Conservation (phyloP, 2,329 filamentous ascomycete genomes). For the Macrophomina tecta region DNA sequence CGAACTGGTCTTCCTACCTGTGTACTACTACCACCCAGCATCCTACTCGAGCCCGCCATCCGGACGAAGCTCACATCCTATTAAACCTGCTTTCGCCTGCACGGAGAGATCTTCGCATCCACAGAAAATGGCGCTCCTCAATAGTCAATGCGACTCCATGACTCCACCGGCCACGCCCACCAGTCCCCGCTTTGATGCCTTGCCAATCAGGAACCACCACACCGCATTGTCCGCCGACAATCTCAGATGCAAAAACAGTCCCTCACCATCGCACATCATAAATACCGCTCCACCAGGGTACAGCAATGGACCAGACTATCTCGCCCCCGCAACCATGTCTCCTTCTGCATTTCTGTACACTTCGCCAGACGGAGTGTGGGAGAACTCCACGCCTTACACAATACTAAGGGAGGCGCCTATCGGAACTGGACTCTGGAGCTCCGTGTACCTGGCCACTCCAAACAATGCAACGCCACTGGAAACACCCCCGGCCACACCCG, state of each 20-base stretch:
- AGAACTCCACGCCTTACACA: conserved; percentile 15
- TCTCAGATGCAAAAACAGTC: neutral
- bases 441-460: conserved; percentile 41
- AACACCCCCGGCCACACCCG: conserved; percentile 26
- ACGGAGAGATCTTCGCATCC: neutral
- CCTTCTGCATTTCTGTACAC: conserved; percentile 1
- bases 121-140: conserved; percentile 18
- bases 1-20: neutral
- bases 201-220: conserved; percentile 17
- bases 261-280: neutral
- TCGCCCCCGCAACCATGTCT: neutral
- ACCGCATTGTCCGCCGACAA: neutral
- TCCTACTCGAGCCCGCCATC: neutral
- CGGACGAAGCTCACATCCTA: neutral
- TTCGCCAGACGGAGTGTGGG: conserved; percentile 20
- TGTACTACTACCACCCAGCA: neutral
- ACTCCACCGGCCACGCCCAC: conserved; percentile 27
- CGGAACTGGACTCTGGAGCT: conserved; percentile 44
- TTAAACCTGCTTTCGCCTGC: conserved; percentile 5
- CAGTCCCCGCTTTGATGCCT: conserved; percentile 10
- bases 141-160: conserved; percentile 14
- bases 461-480: neutral
- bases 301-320: neutral
- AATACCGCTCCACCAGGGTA: neutral
- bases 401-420: conserved; percentile 37